Conservation (phyloP, 2,329 filamentous ascomycete genomes). For the Penicillium hesseltinei region DNA sequence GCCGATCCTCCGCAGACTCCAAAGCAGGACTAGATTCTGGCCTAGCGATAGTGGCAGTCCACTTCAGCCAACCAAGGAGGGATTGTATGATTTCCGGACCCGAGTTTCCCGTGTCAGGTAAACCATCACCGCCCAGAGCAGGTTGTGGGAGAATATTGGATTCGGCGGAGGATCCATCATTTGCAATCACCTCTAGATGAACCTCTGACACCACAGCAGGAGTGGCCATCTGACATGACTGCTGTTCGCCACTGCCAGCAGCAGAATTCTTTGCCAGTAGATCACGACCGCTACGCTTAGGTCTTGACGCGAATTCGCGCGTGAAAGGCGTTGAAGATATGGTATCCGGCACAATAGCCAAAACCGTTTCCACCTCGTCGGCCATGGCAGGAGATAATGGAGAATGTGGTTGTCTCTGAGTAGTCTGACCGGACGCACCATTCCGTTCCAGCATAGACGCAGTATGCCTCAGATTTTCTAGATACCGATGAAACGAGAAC, state of each 20-base stretch:
- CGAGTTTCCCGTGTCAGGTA: slow-evolving; percentile 15
- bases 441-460: slow-evolving; percentile 18
- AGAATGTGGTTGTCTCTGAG: slow-evolving; percentile 14
- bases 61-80: slow-evolving; percentile 38
- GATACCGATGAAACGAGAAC: slow-evolving; percentile 38
- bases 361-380: neutral
- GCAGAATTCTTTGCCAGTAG: slow-evolving; percentile 28
- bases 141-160: neutral
- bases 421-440: slow-evolving; percentile 3
- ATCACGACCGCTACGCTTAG: slow-evolving; percentile 29
- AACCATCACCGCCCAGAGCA: neutral
- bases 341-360: neutral
- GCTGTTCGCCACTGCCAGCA: slow-evolving; percentile 11
- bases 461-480: slow-evolving; percentile 35
- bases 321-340: slow-evolving; percentile 14
- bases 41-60: slow-evolving; percentile 22
- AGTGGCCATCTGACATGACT: slow-evolving; percentile 30
- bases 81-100: slow-evolving; percentile 31
- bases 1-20: slow-evolving; percentile 37
- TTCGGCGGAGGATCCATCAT: slow-evolving; percentile 9
- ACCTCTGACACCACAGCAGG: slow-evolving; percentile 42
- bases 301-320: slow-evolving; percentile 30
- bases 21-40: slow-evolving; percentile 17
- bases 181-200: slow-evolving; percentile 37
- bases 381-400: slow-evolving; percentile 6